Evolutionary conservation across 2,329 filamentous ascomycete genomes (phyloP), one percentile per base, ranked within the genome.

Genomic region (Fusarium buharicum): DNA sequence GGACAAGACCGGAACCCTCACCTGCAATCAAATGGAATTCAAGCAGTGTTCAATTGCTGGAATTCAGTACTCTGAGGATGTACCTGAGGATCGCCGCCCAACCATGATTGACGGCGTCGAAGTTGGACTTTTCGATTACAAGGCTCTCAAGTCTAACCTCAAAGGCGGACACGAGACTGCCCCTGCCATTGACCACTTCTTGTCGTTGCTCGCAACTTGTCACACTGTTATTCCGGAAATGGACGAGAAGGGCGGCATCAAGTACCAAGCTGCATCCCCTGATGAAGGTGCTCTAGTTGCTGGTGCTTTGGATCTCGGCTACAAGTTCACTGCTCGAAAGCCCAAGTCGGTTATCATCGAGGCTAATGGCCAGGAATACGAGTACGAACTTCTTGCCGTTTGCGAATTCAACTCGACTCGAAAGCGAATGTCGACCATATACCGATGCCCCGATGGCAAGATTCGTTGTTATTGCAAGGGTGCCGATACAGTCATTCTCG

Each of bases 11-110:
- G 94, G 94, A 38, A 98, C 94, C 4, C 81, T 98, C 71, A 98
- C 94, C n/a, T 96, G 93, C 78, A 98, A 98, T 73, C 89, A 92
- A 84, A 98, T 99, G 95, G 94, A 98, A 76, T 99, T 98, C 76
- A 93, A 93, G 74, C 93, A 98, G 76, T 96, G 91, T 71, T 90
- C 91, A 1, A 98, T 99, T 72, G 92, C 87, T 22, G 95, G 95
- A 22, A 89, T 98, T 49, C 94, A 97, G 77, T 99, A 99, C 73
- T 90, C 92, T 12, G 93, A 95, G 50, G 92, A 94, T 38, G 88
- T 98, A 2, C 90, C 95, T 0, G 95, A 99, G 76, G 95, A 99
- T 73, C 87, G 92, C 54, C 86, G 91, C 69, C 90, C 92, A 1
- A 90, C 88, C 1, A 81, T 88, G n/a, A 85, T 91, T 66, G 92